Base-by-base conservation (phyloP, 202 grass and related monocot genomes). In the Panicum virgatum region DNA sequence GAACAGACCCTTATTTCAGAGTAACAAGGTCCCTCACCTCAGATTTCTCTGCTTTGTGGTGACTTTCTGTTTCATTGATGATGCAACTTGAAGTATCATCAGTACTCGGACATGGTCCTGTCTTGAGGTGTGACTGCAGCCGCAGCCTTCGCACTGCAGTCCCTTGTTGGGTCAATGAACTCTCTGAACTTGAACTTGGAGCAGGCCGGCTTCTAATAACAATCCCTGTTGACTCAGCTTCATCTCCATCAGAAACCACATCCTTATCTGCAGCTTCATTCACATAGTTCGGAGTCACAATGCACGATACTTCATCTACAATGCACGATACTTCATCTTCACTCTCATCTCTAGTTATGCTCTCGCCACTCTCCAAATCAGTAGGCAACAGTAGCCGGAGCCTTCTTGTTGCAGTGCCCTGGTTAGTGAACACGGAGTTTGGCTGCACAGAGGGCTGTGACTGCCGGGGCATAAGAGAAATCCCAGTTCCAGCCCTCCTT, bases 331-430 rank as follows among this genome's bases (percentile, higher is more conserved):
- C 56, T 85, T 88, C 83, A 53, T 60, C 58, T 68, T 66, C 60
- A 60, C 44, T 67, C 7, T 72, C 79, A 80, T 70, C 50, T 68
- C 50, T 47, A 36, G 58, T 51, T n/a, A 56, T 73, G 58, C 19
- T 68, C 65, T 62, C 84, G 66, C 12, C 22, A 66, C 40, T 42
- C 32, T 76, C 72, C 30, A 50, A 16, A 82, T 62, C 11, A 10
- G 18, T 16, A 74, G 42, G 71, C 14, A 48, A 7, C 3, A 80
- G 63, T 68, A 96, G 73, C 68, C 3, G 40, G 29, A 96, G 0
- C 90, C 93, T 89, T 82, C 77, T 93, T 4, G 0, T 0, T 78
- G 93, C 93, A 75, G 5, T 22, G 36, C 93, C 93, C 20, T 96
- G 90, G 39, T 32, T 46, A 26, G 57, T 2, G 2, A 81, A 7